Conservation (phyloP, 768 basidiomycete genomes). For the Lyophyllum semitale region DNA sequence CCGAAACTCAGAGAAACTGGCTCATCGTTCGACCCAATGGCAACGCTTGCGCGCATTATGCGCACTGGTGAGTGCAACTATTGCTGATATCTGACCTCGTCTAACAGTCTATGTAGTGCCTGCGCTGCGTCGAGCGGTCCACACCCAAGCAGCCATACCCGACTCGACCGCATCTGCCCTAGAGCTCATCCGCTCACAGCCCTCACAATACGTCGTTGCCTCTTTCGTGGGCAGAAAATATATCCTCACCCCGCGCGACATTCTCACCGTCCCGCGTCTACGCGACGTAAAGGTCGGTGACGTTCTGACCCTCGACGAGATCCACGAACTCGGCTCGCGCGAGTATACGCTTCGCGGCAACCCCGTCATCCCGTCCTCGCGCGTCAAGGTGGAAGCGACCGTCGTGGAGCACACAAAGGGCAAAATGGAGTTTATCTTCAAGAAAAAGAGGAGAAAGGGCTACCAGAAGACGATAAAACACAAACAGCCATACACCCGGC, state of each 20-base stretch:
- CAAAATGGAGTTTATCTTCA: slow-evolving; percentile 86
- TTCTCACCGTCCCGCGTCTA: slow-evolving; percentile 91
- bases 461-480: slow-evolving; percentile 92
- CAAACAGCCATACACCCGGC: slow-evolving; percentile 94
- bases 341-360: slow-evolving; percentile 89
- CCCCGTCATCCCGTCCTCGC: slow-evolving; percentile 63
- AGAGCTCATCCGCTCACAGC: slow-evolving; percentile 84
- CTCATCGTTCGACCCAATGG: slow-evolving; percentile 22
- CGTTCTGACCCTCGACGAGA: slow-evolving; percentile 75
- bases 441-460: slow-evolving; percentile 98
- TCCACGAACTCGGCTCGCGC: slow-evolving; percentile 93
- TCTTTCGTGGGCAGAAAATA: slow-evolving; percentile 86
- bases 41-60: slow-evolving; percentile 27
- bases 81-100: background rate
- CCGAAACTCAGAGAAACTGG: slow-evolving; percentile 7
- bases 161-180: slow-evolving; percentile 63
- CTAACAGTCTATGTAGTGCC: slow-evolving; percentile 11
- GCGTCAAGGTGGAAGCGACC: slow-evolving; percentile 80
- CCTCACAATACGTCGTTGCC: slow-evolving; percentile 90
- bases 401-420: slow-evolving; percentile 99
- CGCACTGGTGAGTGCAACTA: slow-evolving; percentile 30
- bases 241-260: slow-evolving; percentile 86
- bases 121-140: slow-evolving; percentile 21
- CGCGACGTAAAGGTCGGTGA: slow-evolving; percentile 87
- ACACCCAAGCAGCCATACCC: slow-evolving; percentile 26